Conservation (phyloP, 306 rosid species). For the Cicer yamashitae region DNA sequence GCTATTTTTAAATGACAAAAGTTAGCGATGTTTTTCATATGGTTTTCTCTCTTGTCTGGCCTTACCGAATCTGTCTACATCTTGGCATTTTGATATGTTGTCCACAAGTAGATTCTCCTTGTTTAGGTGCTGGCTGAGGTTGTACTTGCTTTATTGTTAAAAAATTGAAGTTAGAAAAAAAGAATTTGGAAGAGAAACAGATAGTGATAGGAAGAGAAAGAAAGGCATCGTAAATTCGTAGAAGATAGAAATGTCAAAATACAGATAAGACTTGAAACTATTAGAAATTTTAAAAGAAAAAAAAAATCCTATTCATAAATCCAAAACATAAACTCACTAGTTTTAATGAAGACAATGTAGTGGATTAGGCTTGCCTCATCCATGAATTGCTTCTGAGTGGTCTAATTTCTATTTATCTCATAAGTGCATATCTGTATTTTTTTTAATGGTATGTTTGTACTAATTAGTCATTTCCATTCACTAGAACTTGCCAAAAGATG, state of each 20-base stretch:
- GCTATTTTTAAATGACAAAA: slow-evolving; percentile 7
- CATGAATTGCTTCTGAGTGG: slow-evolving; percentile 13
- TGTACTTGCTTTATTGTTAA: neutral
- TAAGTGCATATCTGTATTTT: slow-evolving; percentile 28
- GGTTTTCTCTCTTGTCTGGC: neutral
- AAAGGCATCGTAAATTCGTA: neutral
- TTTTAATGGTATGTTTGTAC: slow-evolving; percentile 24
- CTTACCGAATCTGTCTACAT: neutral
- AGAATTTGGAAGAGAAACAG: slow-evolving; percentile 20
- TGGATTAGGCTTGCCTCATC: neutral
- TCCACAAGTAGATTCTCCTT: slow-evolving; percentile 24
- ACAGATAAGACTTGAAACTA: slow-evolving; percentile 3
- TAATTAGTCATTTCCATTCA: slow-evolving; percentile 37
- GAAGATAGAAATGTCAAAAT: slow-evolving; percentile 1
- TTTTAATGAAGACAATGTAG: neutral
- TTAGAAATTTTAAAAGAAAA: neutral
- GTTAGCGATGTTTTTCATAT: neutral
- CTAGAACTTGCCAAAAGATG: slow-evolving; percentile 75
- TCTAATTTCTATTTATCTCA: slow-evolving; percentile 26
- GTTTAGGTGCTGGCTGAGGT: slow-evolving; percentile 18
- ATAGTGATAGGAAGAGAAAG: neutral
- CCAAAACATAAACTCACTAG: slow-evolving; percentile 9
- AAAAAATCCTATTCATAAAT: neutral
- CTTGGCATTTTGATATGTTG: slow-evolving; percentile 30
- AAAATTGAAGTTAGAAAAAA: slow-evolving; percentile 2